These are phyloP conservation scores for Rhizopogon sp. DNA, from an alignment of 768 basidiomycete genomes.

Conservation along the genomic window DNA sequence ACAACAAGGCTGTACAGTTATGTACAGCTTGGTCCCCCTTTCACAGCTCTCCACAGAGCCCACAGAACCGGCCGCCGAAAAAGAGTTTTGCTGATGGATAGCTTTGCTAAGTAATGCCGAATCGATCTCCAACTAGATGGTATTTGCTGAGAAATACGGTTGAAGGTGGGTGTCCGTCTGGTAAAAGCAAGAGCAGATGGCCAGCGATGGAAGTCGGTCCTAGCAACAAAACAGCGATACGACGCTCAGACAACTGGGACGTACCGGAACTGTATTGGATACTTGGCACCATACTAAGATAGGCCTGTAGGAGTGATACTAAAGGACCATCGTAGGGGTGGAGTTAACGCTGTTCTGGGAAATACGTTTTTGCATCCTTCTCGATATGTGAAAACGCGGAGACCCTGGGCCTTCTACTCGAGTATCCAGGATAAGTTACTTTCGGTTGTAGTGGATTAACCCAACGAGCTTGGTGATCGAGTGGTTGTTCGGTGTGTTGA, in stretches of 20 bases:
- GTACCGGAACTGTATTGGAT: constrained; percentile 62
- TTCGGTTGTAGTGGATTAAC: too few relatives aligned
- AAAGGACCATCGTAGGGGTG: constrained; percentile 54
- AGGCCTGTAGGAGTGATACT: constrained; percentile 60
- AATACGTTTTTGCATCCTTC: constrained; percentile 49
- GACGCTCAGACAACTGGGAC: constrained; percentile 7
- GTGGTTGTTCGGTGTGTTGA: too few relatives aligned
- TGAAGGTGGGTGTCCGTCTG: constrained; percentile 86
- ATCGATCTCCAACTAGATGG: constrained; percentile 71
- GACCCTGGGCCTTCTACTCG: constrained; percentile 47
- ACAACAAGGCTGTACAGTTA: too few relatives aligned
- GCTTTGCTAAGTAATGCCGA: constrained; percentile 64
- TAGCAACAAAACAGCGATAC: not conserved
- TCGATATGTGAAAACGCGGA: constrained; percentile 50
- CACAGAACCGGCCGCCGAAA: too few relatives aligned
- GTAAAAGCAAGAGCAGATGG: constrained; percentile 66
- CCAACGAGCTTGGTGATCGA: too few relatives aligned
- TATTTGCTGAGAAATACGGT: constrained; percentile 60
- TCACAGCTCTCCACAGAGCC: too few relatives aligned
- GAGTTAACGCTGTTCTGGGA: constrained; percentile 54
- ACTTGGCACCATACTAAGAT: constrained; percentile 83
- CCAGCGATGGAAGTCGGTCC: constrained; percentile 61
- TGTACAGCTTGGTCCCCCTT: too few relatives aligned
- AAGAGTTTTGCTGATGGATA: too few relatives aligned
- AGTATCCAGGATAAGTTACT: too few relatives aligned